Conservation (phyloP, 306 rosid genomes). For the Canavalia gladiata region DNA sequence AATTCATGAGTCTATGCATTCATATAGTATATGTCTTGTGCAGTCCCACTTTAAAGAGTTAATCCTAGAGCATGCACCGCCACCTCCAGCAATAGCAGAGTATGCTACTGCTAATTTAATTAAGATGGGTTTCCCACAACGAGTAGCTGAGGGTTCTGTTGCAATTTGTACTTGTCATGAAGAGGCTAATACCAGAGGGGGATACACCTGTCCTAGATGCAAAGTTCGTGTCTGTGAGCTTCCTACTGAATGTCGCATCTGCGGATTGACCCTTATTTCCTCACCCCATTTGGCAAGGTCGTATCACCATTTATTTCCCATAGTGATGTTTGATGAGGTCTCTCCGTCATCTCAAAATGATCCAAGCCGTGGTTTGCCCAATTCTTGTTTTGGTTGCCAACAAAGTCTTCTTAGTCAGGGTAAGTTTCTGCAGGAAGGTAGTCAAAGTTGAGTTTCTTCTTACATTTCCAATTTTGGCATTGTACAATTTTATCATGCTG, state of each 20-base stretch:
- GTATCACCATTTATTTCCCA: constrained; percentile 96
- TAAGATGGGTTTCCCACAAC: constrained; percentile 99
- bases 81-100: constrained; percentile 99
- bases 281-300: constrained; percentile 99
- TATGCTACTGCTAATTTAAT: constrained; percentile 88
- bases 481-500: constrained; percentile 27
- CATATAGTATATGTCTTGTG: constrained; percentile 32
- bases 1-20: constrained; percentile 25
- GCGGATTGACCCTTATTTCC: constrained; percentile 96
- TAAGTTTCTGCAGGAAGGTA: constrained; percentile 53
- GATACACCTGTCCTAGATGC: constrained; percentile 95
- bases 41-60: constrained; percentile 89
- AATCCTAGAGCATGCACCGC: constrained; percentile 94
- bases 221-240: constrained; percentile 97
- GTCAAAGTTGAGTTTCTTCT: constrained; percentile 29
- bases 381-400: constrained; percentile 91
- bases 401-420: constrained; percentile 71
- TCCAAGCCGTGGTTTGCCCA: constrained; percentile 55
- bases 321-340: constrained; percentile 90
- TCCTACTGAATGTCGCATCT: constrained; percentile 91
- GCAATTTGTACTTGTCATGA: constrained; percentile 94
- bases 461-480: constrained; percentile 24
- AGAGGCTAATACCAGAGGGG: constrained; percentile 91
- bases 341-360: constrained; percentile 61
- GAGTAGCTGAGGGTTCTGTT: constrained; percentile 92